Conservation (phyloP, 495 filamentous ascomycete genomes). For the Neurospora cerealis region DNA sequence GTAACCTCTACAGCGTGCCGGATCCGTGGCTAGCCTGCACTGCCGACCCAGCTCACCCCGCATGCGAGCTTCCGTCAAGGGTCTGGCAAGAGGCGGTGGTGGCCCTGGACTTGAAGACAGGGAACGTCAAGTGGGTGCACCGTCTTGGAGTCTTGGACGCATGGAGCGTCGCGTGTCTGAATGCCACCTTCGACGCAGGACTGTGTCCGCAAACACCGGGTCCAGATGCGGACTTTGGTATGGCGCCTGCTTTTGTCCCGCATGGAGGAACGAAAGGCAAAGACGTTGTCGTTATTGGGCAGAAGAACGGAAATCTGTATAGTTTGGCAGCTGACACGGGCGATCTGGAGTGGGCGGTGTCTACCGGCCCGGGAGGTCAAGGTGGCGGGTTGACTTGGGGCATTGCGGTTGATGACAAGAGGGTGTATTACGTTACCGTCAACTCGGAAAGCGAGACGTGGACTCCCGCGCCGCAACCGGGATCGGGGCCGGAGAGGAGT, state of each 20-base stretch:
- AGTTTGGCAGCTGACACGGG: constrained; percentile 23
- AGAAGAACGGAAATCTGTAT: constrained; percentile 32
- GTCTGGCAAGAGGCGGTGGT: constrained; percentile 24
- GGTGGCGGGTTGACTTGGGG: constrained; percentile 30
- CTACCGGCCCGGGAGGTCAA: constrained; percentile 15
- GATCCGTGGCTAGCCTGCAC: constrained; percentile 13
- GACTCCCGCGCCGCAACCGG: constrained; percentile 6
- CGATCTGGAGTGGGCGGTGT: constrained; percentile 19
- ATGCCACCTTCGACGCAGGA: not conserved
- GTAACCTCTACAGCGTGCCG: constrained; percentile 24
- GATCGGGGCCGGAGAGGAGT: not conserved
- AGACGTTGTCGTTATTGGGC: constrained; percentile 26
- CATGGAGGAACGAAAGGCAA: constrained; percentile 2
- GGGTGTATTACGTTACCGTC: constrained; percentile 26
- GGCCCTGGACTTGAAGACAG: constrained; percentile 19
- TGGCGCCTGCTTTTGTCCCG: constrained; percentile 29
- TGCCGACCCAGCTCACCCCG: constrained; percentile 6
- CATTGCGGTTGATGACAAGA: constrained; percentile 23
- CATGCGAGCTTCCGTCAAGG: constrained; percentile 1
- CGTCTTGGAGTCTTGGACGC: constrained; percentile 20
- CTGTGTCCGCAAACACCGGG: constrained; percentile 26
- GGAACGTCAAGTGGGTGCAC: constrained; percentile 23
- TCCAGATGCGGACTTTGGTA: constrained; percentile 31
- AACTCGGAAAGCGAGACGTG: constrained; percentile 15
- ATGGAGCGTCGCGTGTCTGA: constrained; percentile 21